These are phyloP conservation scores for Ceratocystiopsis sp. DNA, from an alignment of 2,329 filamentous ascomycete genomes.

Conservation along the genomic window DNA sequence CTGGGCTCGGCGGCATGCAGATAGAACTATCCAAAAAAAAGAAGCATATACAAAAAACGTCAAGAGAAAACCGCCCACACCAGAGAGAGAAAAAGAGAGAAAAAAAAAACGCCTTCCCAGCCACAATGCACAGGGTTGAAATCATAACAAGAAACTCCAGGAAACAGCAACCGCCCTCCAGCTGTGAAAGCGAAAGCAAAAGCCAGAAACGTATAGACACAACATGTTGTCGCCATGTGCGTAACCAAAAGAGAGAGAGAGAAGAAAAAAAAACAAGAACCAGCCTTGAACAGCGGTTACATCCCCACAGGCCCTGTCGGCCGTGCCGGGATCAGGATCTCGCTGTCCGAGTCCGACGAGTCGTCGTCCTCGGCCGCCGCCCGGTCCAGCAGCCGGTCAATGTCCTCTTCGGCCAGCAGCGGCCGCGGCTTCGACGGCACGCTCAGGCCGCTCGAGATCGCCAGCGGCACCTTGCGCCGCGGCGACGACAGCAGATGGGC, in stretches of 20 bases:
- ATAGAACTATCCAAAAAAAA: not conserved
- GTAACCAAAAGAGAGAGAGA: no score
- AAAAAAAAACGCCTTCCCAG: not conserved
- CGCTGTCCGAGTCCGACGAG: conserved; percentile 39
- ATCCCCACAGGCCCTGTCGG: conserved; percentile 3
- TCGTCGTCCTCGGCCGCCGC: conserved; percentile 29
- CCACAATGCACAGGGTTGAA: no score
- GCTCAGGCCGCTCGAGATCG: conserved; percentile 32
- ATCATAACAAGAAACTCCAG: no score
- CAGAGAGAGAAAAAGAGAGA: not conserved
- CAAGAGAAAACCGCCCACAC: no score
- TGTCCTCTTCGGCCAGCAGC: conserved; percentile 35
- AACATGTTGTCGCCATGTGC: no score
- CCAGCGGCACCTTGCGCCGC: conserved; percentile 23
- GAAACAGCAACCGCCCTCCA: no score
- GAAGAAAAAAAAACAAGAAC: no score
- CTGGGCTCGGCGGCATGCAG: no score
- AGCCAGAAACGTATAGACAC: no score
- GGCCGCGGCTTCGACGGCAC: conserved; percentile 21
- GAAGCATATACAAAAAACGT: not conserved
- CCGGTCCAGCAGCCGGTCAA: conserved; percentile 40
- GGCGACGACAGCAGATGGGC: no score
- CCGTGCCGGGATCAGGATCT: conserved; percentile 30
- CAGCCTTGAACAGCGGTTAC: not conserved
- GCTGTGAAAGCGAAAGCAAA: no score